phyloP scores from a whole-genome alignment of 345 rosid species.

The Nephelium lappaceum region DNA sequence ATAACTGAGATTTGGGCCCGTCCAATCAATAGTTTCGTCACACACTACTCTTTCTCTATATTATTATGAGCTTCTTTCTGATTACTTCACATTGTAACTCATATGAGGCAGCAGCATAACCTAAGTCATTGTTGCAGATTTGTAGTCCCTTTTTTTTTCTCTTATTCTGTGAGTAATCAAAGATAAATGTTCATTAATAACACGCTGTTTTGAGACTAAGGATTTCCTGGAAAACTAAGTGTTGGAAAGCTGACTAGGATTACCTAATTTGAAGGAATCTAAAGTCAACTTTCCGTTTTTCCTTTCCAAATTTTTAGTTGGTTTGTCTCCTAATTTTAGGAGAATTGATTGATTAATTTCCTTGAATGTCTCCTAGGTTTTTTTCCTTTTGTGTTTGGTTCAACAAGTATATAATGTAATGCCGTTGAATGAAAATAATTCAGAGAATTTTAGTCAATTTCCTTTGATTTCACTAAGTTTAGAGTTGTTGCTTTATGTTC shows the following conservation, averaged over 20 bases:
- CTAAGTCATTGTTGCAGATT: neutral
- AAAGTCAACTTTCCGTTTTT: too few relatives aligned
- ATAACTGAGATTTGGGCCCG: neutral
- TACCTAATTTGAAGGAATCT: too few relatives aligned
- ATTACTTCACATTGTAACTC: neutral
- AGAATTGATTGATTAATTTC: too few relatives aligned
- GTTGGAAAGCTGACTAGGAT: too few relatives aligned
- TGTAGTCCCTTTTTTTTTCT: neutral
- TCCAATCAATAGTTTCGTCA: neutral
- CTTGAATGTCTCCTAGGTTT: too few relatives aligned
- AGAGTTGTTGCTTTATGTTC: neutral
- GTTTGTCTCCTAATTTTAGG: too few relatives aligned
- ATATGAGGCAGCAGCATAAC: neutral
- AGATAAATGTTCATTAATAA: neutral
- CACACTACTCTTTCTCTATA: too few relatives aligned
- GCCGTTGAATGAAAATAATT: too few relatives aligned
- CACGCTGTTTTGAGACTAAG: neutral
- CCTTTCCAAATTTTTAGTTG: too few relatives aligned
- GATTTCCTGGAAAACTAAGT: neutral
- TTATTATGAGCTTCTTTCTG: neutral
- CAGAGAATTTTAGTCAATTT: too few relatives aligned
- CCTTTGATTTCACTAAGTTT: neutral
- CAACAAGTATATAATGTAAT: too few relatives aligned
- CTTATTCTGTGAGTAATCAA: neutral
- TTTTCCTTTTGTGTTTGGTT: too few relatives aligned